These are phyloP conservation scores for Colletotrichum sp. DNA, from an alignment of 2,329 filamentous ascomycete species.

Conservation along the genomic window DNA sequence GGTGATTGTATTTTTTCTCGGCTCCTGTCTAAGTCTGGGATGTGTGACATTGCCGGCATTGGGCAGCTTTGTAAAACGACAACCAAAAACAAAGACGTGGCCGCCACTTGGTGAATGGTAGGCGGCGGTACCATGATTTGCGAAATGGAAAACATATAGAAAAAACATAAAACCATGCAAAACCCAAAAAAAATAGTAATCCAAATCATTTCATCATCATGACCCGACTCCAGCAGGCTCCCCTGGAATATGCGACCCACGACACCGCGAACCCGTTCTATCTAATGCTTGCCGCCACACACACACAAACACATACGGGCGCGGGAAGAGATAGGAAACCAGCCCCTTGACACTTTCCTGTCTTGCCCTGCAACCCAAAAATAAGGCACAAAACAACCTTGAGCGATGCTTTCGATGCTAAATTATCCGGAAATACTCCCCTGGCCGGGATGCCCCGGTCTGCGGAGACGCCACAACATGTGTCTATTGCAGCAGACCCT, in stretches of 20 bases:
- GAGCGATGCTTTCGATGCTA: not conserved
- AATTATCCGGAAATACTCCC: not conserved
- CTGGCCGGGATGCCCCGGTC: not conserved
- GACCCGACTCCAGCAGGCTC: slow-evolving; percentile 19
- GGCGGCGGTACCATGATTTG: not conserved
- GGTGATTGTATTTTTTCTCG: not conserved
- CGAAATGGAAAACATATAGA: not conserved
- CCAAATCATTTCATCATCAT: slow-evolving; percentile 2
- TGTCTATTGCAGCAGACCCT: slow-evolving; percentile 1
- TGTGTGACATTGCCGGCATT: not conserved
- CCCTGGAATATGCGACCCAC: not conserved
- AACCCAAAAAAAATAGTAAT: not conserved
- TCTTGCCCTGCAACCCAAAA: not conserved
- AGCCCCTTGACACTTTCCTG: not conserved
- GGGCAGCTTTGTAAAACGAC: not conserved
- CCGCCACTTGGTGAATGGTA: not conserved
- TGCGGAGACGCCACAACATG: not conserved
- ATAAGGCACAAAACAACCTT: not conserved
- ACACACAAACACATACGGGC: not conserved
- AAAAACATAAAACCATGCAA: not conserved
- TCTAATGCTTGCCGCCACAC: slow-evolving; percentile 3
- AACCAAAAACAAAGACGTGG: not conserved
- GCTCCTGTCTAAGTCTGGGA: not conserved
- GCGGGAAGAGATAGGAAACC: not conserved
- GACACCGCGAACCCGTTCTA: not conserved